phyloP scores from a whole-genome alignment of 1,139 yeast genomes.

The Pichia sp. region DNA sequence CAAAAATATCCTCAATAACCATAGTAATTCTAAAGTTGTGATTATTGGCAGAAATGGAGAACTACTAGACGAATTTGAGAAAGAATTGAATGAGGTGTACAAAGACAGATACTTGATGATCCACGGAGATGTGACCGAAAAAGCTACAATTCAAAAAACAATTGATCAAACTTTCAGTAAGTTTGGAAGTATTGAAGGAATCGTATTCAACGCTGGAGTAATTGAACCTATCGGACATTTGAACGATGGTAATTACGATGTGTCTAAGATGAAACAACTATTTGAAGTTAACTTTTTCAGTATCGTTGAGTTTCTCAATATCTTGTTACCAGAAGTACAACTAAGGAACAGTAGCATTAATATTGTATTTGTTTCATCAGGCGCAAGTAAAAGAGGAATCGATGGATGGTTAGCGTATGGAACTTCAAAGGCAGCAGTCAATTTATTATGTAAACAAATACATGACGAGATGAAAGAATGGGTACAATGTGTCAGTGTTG shows the following conservation, averaged over 20 bases:
- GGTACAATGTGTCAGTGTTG: slow-evolving; percentile 59
- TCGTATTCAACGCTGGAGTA: slow-evolving; percentile 84
- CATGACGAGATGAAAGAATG: slow-evolving; percentile 55
- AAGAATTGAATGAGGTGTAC: slow-evolving; percentile 35
- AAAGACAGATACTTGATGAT: slow-evolving; percentile 44
- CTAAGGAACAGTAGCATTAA: slow-evolving; percentile 27
- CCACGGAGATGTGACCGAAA: slow-evolving; percentile 62
- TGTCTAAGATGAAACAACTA: slow-evolving; percentile 53
- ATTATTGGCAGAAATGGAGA: slow-evolving; percentile 66
- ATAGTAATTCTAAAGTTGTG: slow-evolving; percentile 42
- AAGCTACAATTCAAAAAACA: slow-evolving; percentile 34
- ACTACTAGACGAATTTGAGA: slow-evolving; percentile 39
- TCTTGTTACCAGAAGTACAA: slow-evolving; percentile 41
- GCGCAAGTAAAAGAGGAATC: slow-evolving; percentile 61
- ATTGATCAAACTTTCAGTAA: slow-evolving; percentile 42
- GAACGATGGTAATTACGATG: slow-evolving; percentile 35
- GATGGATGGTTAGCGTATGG: slow-evolving; percentile 90
- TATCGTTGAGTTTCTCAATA: slow-evolving; percentile 53
- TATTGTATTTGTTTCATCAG: slow-evolving; percentile 74
- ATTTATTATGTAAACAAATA: slow-evolving; percentile 61
- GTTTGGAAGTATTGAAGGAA: slow-evolving; percentile 60
- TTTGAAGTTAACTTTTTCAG: slow-evolving; percentile 80
- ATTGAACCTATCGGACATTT: slow-evolving; percentile 70
- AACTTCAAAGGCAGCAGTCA: slow-evolving; percentile 81
- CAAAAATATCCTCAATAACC: slow-evolving; percentile 36